Percentiles rank a stretch among this genome's conserved stretches.
These are phyloP conservation scores for Wickerhamiella cacticola DNA, from an alignment of 805 yeast species.

Conservation along the genomic window DNA sequence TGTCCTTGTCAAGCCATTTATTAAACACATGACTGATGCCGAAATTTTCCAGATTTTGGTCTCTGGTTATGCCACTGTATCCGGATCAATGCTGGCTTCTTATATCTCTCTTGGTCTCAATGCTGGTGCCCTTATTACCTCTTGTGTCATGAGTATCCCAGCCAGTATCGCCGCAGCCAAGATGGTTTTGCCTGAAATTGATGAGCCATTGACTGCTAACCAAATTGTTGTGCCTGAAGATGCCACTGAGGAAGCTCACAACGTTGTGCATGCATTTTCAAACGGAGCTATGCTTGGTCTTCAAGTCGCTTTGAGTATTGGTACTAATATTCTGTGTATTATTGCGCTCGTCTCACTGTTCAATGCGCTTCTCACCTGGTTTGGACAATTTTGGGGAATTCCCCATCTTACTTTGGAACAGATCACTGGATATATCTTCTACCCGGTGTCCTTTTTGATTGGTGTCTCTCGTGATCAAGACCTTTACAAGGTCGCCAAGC, in stretches of 20 bases:
- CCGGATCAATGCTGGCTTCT: slow-evolving; percentile 52
- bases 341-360: slow-evolving; percentile 46
- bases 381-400: slow-evolving; percentile 53
- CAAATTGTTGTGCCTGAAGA: slow-evolving; percentile 38
- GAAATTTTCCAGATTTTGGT: slow-evolving; percentile 53
- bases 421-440: slow-evolving; percentile 45
- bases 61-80: slow-evolving; percentile 52
- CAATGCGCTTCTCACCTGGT: slow-evolving; percentile 47
- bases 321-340: slow-evolving; percentile 49
- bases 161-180: slow-evolving; percentile 51
- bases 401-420: slow-evolving; percentile 40
- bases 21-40: slow-evolving; percentile 47
- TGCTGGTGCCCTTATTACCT: slow-evolving; percentile 50
- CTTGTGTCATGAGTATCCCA: slow-evolving; percentile 60
- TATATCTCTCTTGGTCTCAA: slow-evolving; percentile 52
- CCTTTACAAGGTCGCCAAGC: slow-evolving; percentile 38
- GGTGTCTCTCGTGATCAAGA: slow-evolving; percentile 43
- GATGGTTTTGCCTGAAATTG: slow-evolving; percentile 48
- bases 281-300: slow-evolving; percentile 49
- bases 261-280: slow-evolving; percentile 46
- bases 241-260: slow-evolving; percentile 35
- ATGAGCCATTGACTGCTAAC: slow-evolving; percentile 41
- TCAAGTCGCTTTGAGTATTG: slow-evolving; percentile 43
- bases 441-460: slow-evolving; percentile 48
- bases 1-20: slow-evolving; percentile 45